Evolutionary conservation across 164 flowering plant genomes (phyloP).

Genomic region (Kingdonia uniflora): DNA sequence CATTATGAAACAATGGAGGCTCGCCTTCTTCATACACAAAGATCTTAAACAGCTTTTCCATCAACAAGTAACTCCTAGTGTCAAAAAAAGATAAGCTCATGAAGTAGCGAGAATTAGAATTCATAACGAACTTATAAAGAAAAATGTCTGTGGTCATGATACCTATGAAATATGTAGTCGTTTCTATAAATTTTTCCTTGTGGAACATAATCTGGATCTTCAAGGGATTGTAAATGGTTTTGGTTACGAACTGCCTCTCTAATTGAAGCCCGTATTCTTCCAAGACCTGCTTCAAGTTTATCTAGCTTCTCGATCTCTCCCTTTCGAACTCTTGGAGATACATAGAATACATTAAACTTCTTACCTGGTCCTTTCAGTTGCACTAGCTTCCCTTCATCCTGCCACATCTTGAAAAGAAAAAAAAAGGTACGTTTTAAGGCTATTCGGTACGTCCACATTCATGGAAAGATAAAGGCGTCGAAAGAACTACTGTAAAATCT

Average conservation of each 20-base stretch:
- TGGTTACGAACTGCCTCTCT: conserved; percentile 16
- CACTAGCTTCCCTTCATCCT: no score
- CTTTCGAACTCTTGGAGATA: neutral
- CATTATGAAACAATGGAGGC: conserved; percentile 47
- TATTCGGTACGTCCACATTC: no score
- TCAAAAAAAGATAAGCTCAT: neutral
- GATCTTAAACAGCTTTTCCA: conserved; percentile 58
- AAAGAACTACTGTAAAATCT: no score
- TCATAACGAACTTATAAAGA: neutral
- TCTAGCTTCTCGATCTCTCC: conserved; percentile 11
- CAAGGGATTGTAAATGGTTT: neutral
- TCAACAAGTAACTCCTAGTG: conserved; percentile 50
- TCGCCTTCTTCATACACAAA: conserved; percentile 66
- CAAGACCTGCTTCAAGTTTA: conserved; percentile 21
- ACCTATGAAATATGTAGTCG: conserved; percentile 24
- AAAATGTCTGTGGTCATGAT: neutral
- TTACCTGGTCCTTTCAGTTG: neutral
- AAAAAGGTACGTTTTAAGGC: no score
- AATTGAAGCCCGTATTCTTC: conserved; percentile 21
- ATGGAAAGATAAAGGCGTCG: no score
- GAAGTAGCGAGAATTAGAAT: neutral
- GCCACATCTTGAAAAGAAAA: no score
- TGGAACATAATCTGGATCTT: conserved; percentile 24
- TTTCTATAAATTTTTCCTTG: conserved; percentile 25
- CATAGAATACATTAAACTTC: neutral